Evolutionary conservation across 164 flowering plant species (phyloP), one percentile per base, ranked within the genome.

Genomic region (Berberis vulgaris): DNA sequence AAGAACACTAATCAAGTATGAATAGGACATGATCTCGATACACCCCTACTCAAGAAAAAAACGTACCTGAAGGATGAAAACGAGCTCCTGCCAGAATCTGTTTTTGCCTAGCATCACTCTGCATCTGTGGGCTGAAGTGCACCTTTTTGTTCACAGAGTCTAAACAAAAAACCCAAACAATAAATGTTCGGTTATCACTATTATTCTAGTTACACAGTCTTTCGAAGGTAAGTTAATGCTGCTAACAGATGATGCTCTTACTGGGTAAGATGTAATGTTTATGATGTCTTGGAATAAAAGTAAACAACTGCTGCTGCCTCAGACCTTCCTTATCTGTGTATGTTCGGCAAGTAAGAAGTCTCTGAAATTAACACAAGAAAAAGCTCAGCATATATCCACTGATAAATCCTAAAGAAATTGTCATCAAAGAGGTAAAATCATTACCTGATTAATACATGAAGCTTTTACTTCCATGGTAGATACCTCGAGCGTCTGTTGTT

Each of bases 251-350:
- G 42, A 45, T 50, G 9, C 26, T 62, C 83, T 62, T 87, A 95
- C 99, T 86, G 59, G 97, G 99, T 72, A 95, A 80, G 63, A 79
- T 78, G 65, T 95, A 95, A 69, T 86, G 99, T 74, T 89, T 89
- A 78, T 95, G 99, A 79, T 87, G 96, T 67, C 86, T 82, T n/a
- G 96, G 97, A 63, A 81, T 75, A 72, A 79, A 56, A 7, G 93
- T 80, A 77, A 85, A 71, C 64, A 86, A 62, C 73, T 84, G 87
- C 81, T 91, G 97, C 83, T 95, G 91, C 77, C 86, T 78, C 6
- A 86, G 75, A 43, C 96, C 94, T 80, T 91, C 97, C 76, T 79
- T 86, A 62, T 86, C 85, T 76, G 68, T 79, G 73, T 84, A 89
- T 43, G 78, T 78, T 82, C 82, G 82, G 78, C 97, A 85, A 13